These are phyloP conservation scores for Apiospora phragmitis DNA, from an alignment of 2,329 filamentous ascomycete genomes.

Conservation along the genomic window DNA sequence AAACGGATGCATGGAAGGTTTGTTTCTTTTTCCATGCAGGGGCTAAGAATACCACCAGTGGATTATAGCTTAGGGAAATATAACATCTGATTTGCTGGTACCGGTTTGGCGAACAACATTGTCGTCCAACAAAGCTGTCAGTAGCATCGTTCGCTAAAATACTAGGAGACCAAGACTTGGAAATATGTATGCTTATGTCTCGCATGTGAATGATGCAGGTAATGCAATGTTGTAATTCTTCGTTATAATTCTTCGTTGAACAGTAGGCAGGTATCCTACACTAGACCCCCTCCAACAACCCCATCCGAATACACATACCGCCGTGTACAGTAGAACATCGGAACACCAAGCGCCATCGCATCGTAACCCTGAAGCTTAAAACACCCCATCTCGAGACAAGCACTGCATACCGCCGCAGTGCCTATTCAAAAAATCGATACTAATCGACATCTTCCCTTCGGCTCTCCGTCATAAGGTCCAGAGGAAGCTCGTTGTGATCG, in stretches of 20 bases:
- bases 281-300: neutral
- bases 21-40: neutral
- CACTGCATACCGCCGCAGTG: neutral
- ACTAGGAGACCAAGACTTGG: neutral
- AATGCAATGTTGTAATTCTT: neutral
- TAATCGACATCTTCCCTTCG: slow-evolving; percentile 19
- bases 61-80: neutral
- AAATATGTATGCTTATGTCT: neutral
- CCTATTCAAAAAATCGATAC: slow-evolving; percentile 10
- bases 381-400: too few species aligned
- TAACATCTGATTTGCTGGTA: neutral
- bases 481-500: neutral
- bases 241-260: neutral
- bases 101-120: too few species aligned
- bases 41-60: neutral
- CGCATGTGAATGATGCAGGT: neutral
- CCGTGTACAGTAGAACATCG: neutral
- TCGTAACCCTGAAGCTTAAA: neutral
- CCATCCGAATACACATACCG: neutral
- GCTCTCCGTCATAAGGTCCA: slow-evolving; percentile 23
- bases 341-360: neutral
- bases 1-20: slow-evolving; percentile 11
- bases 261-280: neutral
- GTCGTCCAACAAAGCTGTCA: neutral
- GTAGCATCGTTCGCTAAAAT: neutral